A percentile compares a stretch with the other conserved stretches of the same genome.
Evolutionary conservation across 441 rosid genomes (phyloP).

Genomic region (Theobroma grandiflorum): DNA sequence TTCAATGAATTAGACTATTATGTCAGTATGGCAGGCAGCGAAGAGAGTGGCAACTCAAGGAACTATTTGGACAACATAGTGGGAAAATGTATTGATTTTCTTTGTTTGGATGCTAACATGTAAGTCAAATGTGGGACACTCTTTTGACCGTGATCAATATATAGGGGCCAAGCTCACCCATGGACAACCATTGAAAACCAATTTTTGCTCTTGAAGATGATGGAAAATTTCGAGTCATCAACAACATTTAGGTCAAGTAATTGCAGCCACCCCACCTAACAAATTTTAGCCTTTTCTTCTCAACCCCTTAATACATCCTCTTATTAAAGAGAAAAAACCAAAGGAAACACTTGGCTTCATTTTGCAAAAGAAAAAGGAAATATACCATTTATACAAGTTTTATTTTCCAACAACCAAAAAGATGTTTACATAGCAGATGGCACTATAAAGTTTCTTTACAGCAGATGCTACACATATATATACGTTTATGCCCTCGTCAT

Average conservation of each 20-base stretch:
- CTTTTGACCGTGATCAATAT: background rate
- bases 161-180: background rate
- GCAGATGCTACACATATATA: background rate
- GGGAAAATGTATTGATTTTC: background rate
- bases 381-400: background rate
- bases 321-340: no score
- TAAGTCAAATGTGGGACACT: background rate
- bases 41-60: background rate
- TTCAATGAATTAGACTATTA: background rate
- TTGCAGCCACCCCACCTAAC: no score
- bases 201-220: background rate
- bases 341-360: no score
- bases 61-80: background rate
- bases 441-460: background rate
- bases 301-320: no score
- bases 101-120: background rate
- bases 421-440: background rate
- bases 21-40: background rate
- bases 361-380: background rate
- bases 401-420: background rate
- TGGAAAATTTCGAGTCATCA: background rate
- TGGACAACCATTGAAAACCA: background rate
- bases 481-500: background rate
- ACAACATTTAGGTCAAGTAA: background rate
- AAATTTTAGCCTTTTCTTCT: no score